phyloP scores from a whole-genome alignment of 2,329 filamentous ascomycete genomes.

The Lecanicillium sp. region DNA sequence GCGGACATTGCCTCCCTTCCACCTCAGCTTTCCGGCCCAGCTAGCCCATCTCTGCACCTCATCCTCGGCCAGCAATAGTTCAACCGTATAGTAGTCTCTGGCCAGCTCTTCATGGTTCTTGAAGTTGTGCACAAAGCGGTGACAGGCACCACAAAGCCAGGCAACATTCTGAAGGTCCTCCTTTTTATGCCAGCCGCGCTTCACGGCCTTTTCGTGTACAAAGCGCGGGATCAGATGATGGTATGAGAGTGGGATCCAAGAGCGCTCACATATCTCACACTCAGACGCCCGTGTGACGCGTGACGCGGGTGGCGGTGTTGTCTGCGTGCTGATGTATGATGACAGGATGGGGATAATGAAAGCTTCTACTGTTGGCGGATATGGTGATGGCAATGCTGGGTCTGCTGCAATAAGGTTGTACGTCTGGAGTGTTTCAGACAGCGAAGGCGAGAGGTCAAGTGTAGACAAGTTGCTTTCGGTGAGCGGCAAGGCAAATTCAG shows the following conservation, averaged over 20 bases:
- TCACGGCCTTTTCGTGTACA: conserved; percentile 68
- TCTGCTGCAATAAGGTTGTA: conserved; percentile 54
- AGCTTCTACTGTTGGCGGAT: conserved; percentile 32
- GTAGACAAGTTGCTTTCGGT: conserved; percentile 42
- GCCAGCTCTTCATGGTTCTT: conserved; percentile 73
- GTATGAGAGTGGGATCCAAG: conserved; percentile 71
- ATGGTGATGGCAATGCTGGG: conserved; percentile 21
- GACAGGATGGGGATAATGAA: conserved; percentile 59
- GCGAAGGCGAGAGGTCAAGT: conserved; percentile 43
- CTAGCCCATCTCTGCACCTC: conserved; percentile 63
- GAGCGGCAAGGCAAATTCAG: conserved; percentile 50
- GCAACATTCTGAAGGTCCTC: conserved; percentile 74
- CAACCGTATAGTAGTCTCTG: conserved; percentile 63
- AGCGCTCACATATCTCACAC: conserved; percentile 71
- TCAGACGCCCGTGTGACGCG: conserved; percentile 43
- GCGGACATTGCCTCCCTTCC: conserved; percentile 49
- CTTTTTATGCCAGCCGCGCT: conserved; percentile 70
- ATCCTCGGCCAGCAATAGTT: conserved; percentile 59
- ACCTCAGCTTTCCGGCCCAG: conserved; percentile 68
- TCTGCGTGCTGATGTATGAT: conserved; percentile 51
- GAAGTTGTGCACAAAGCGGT: conserved; percentile 72
- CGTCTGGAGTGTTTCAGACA: conserved; percentile 59
- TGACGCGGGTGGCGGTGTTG: conserved; percentile 57
- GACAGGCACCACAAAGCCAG: conserved; percentile 80
- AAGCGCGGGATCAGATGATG: conserved; percentile 79